phyloP scores from a whole-genome alignment of 1,284 basidiomycete genomes.

The Boletus holoroseus region DNA sequence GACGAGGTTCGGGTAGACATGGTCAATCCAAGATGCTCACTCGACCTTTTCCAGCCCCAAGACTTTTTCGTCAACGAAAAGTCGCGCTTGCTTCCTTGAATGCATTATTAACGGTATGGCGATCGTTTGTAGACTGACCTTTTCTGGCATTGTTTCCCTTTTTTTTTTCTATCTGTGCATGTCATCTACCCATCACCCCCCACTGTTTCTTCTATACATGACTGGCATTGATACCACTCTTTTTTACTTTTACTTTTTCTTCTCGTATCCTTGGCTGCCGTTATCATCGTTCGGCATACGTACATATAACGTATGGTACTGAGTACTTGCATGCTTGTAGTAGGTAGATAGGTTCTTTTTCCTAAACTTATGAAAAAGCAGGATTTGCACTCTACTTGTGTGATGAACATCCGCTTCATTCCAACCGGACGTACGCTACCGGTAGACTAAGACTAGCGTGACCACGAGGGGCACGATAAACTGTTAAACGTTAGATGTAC shows the following conservation, averaged over 20 bases:
- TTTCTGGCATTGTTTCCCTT: not conserved
- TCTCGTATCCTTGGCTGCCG: not conserved
- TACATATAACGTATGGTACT: slow-evolving; percentile 10
- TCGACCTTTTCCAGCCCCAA: slow-evolving; percentile 1
- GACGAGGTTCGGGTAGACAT: slow-evolving; percentile 14
- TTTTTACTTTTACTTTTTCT: not conserved
- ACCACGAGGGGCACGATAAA: no score
- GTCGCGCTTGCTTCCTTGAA: slow-evolving; percentile 25
- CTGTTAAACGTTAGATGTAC: no score
- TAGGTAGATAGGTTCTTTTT: slow-evolving; percentile 3
- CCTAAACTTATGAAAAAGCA: slow-evolving; percentile 2
- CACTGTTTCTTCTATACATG: slow-evolving; percentile 3
- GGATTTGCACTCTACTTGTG: no score
- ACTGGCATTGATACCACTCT: slow-evolving; percentile 10
- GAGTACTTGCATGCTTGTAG: slow-evolving; percentile 16
- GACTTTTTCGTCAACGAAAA: slow-evolving; percentile 23
- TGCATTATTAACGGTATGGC: not conserved
- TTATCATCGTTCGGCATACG: not conserved
- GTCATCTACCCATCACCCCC: slow-evolving; percentile 1
- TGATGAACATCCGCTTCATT: no score
- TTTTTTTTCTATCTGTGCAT: not conserved
- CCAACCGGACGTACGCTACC: no score
- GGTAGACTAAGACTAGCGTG: no score
- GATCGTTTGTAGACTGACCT: not conserved
- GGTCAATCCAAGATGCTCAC: not conserved